Percentiles rank a stretch among this genome's conserved stretches.
These are phyloP conservation scores for Erigeron canadensis DNA, from an alignment of 129 eudicot species.

Conservation along the genomic window DNA sequence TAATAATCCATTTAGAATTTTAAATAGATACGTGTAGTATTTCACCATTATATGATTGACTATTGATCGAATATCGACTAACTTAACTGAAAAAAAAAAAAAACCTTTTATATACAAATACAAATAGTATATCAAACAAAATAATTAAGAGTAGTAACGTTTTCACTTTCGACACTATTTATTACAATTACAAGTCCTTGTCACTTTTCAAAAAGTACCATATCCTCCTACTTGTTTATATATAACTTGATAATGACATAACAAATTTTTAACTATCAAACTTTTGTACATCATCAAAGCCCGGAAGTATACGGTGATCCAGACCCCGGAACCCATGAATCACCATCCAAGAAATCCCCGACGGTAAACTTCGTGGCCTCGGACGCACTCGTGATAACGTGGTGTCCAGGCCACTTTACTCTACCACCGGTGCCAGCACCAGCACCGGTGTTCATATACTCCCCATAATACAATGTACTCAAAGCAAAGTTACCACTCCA, in stretches of 20 bases:
- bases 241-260: slow-evolving; percentile 28
- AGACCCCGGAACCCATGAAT: slow-evolving; percentile 59
- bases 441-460: slow-evolving; percentile 61
- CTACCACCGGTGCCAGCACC: slow-evolving; percentile 60
- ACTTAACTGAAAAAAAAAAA: no score
- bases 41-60: no score
- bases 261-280: slow-evolving; percentile 20
- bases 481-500: slow-evolving; percentile 59
- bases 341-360: slow-evolving; percentile 60
- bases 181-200: slow-evolving; percentile 29
- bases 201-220: slow-evolving; percentile 23
- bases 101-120: slow-evolving; percentile 8
- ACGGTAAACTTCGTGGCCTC: slow-evolving; percentile 65
- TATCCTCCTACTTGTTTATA: slow-evolving; percentile 7
- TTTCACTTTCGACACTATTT: slow-evolving; percentile 18
- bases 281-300: slow-evolving; percentile 37
- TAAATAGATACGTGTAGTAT: no score
- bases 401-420: slow-evolving; percentile 69
- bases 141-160: slow-evolving; percentile 18
- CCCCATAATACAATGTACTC: slow-evolving; percentile 59
- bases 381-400: slow-evolving; percentile 36
- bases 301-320: slow-evolving; percentile 60
- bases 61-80: no score
- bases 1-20: no score
- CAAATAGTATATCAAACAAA: slow-evolving; percentile 33